Evolutionary conservation across 2,329 filamentous ascomycete genomes (phyloP).

Genomic region (Nannizziopsis arthrosporioides): DNA sequence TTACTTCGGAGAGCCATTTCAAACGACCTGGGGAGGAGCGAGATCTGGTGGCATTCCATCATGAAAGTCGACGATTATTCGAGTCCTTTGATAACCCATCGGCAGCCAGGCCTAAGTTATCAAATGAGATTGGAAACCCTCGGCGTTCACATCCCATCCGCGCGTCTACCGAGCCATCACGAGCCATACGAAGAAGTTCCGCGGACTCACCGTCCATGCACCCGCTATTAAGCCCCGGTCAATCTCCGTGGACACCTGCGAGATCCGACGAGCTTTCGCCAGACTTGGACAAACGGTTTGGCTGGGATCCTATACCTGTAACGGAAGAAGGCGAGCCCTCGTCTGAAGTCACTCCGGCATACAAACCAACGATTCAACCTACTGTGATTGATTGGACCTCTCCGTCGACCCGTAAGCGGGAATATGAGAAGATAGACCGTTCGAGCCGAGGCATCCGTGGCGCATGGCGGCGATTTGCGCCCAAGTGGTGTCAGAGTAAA

Average conservation of each 20-base stretch:
- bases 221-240: slow-evolving; percentile 84
- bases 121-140: background rate
- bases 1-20: slow-evolving; percentile 18
- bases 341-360: background rate
- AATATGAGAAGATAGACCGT: slow-evolving; percentile 45
- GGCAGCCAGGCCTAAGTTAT: background rate
- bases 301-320: slow-evolving; percentile 5
- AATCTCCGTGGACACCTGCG: slow-evolving; percentile 48
- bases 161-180: background rate
- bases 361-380: slow-evolving; percentile 22
- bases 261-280: slow-evolving; percentile 4
- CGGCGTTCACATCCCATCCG: background rate
- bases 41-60: slow-evolving; percentile 29
- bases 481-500: slow-evolving; percentile 29
- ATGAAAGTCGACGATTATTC: slow-evolving; percentile 33
- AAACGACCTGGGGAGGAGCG: slow-evolving; percentile 22
- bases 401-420: slow-evolving; percentile 31
- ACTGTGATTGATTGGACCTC: slow-evolving; percentile 40
- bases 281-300: background rate
- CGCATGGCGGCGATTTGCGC: slow-evolving; percentile 32
- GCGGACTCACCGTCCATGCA: slow-evolving; percentile 87
- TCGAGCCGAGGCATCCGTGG: slow-evolving; percentile 33
- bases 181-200: background rate
- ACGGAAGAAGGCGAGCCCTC: background rate
- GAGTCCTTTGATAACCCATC: slow-evolving; percentile 17